A percentile compares a stretch with the other conserved stretches of the same genome.
These are phyloP conservation scores for Metarhizium anisopliae DNA, from an alignment of 2,329 filamentous ascomycete species.

Conservation along the genomic window DNA sequence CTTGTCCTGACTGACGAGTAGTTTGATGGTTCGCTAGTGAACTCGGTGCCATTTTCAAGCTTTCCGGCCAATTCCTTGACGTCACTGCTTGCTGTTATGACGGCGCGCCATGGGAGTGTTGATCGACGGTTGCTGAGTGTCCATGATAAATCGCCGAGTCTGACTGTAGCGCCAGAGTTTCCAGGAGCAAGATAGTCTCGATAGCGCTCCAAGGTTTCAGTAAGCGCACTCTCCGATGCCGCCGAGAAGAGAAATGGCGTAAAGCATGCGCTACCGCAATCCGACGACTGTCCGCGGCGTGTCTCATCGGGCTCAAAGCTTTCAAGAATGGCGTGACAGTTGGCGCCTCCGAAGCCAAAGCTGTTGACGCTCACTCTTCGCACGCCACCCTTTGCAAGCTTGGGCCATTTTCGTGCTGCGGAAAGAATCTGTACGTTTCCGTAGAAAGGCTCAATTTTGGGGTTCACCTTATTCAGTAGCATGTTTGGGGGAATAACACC, in stretches of 20 bases:
- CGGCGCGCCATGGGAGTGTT: background rate
- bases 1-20: background rate
- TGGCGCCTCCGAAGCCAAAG: constrained; percentile 42
- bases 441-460: constrained; percentile 16
- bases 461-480: constrained; percentile 19
- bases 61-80: background rate
- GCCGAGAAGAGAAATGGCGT: background rate
- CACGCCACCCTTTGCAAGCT: background rate
- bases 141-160: background rate
- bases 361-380: constrained; percentile 36
- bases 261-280: background rate
- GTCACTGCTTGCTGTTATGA: no score
- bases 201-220: background rate
- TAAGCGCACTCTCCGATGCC: background rate
- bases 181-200: background rate
- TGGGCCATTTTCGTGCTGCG: constrained; percentile 13
- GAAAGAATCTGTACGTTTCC: constrained; percentile 12
- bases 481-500: constrained; percentile 21
- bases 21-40: background rate
- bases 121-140: background rate
- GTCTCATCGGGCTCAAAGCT: background rate
- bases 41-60: background rate
- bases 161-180: background rate
- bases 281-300: background rate
- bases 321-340: constrained; percentile 33